Conservation (phyloP, 257 asterid species). For the Nyctanthes arbortristis region DNA sequence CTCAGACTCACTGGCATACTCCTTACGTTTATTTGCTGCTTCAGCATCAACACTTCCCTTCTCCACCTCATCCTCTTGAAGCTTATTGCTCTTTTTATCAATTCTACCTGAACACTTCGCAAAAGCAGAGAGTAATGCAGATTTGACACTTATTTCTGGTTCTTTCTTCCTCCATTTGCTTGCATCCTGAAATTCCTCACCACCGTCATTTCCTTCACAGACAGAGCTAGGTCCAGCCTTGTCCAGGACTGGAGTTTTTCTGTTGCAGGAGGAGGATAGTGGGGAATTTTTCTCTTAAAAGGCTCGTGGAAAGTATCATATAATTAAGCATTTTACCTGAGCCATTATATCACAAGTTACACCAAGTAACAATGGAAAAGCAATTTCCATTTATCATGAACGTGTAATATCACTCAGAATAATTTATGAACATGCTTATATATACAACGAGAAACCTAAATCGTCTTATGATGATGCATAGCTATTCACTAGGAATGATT, state of each 20-base stretch:
- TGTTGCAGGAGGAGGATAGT: slow-evolving; percentile 30
- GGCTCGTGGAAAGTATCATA: slow-evolving; percentile 92
- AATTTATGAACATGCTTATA: not conserved
- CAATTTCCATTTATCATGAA: not conserved
- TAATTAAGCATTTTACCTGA: slow-evolving; percentile 90
- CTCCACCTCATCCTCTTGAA: slow-evolving; percentile 32
- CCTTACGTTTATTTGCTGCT: slow-evolving; percentile 27
- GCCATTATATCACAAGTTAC: not conserved
- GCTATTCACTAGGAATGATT: not conserved
- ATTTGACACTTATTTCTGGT: slow-evolving; percentile 57
- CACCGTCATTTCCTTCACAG: slow-evolving; percentile 40
- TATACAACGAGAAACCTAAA: not conserved
- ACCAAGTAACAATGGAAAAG: slow-evolving; percentile 7
- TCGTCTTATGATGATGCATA: not conserved
- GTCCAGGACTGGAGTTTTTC: slow-evolving; percentile 36
- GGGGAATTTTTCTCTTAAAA: slow-evolving; percentile 73
- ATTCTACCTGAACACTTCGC: slow-evolving; percentile 58
- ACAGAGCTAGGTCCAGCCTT: slow-evolving; percentile 37
- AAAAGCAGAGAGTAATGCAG: slow-evolving; percentile 78
- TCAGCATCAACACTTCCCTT: slow-evolving; percentile 23
- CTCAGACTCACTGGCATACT: slow-evolving; percentile 19
- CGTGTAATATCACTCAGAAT: not conserved
- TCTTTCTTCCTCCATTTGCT: slow-evolving; percentile 60
- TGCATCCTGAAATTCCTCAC: slow-evolving; percentile 36
- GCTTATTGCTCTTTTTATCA: slow-evolving; percentile 46